Conservation (phyloP, 352 stramenopile species). For the Globisporangium barbulae region DNA sequence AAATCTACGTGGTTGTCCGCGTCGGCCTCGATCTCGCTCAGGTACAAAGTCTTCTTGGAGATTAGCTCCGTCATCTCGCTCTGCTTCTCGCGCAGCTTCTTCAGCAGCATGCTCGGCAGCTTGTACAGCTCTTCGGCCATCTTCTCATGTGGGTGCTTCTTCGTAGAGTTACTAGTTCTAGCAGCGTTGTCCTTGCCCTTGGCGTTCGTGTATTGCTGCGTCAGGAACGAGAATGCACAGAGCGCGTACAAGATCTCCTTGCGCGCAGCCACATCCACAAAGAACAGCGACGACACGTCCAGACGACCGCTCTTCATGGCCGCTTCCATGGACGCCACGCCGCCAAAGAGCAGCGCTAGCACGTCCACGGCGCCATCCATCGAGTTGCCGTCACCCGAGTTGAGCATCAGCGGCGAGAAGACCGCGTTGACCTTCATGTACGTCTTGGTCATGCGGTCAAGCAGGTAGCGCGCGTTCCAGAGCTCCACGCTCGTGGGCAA, state of each 20-base stretch:
- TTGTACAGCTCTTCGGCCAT: constrained; percentile 73
- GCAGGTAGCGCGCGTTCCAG: constrained; percentile 69
- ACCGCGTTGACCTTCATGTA: constrained; percentile 46
- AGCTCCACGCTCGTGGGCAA: constrained; percentile 57
- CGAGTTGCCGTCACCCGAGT: constrained; percentile 16
- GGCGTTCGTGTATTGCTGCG: constrained; percentile 43
- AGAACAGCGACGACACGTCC: constrained; percentile 76
- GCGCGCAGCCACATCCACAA: constrained; percentile 52
- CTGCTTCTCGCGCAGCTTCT: constrained; percentile 59
- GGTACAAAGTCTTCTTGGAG: constrained; percentile 67
- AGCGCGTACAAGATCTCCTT: constrained; percentile 76
- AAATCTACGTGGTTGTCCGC: constrained; percentile 50
- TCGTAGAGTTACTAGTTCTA: constrained; percentile 4
- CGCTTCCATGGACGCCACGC: constrained; percentile 67
- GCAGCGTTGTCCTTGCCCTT: constrained; percentile 14
- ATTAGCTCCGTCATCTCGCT: constrained; percentile 49
- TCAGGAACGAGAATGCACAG: constrained; percentile 79
- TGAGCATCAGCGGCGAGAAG: constrained; percentile 26
- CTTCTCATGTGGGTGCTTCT: constrained; percentile 25
- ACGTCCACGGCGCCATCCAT: constrained; percentile 58
- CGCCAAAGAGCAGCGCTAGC: constrained; percentile 70
- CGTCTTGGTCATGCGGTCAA: constrained; percentile 59
- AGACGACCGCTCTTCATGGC: constrained; percentile 76
- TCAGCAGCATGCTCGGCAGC: constrained; percentile 53
- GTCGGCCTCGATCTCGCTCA: constrained; percentile 64